These are phyloP conservation scores for Golubevia sp. DNA, from an alignment of 1,284 basidiomycete genomes.

Conservation along the genomic window DNA sequence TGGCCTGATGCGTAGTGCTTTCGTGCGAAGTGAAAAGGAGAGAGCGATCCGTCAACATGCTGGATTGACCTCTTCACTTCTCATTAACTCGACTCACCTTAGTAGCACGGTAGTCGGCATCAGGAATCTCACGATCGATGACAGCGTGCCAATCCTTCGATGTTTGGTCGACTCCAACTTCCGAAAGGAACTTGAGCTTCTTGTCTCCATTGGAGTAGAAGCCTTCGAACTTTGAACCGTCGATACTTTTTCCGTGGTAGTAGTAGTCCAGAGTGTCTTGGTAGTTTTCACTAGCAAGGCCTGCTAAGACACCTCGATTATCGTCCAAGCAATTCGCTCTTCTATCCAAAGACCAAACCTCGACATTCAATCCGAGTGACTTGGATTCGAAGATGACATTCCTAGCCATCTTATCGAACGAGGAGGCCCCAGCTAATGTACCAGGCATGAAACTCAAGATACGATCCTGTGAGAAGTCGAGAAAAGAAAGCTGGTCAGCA, in stretches of 20 bases:
- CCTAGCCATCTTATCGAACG: slow-evolving; percentile 8
- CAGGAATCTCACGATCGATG: slow-evolving; percentile 8
- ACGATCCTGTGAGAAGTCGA: slow-evolving; percentile 9
- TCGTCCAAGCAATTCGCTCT: slow-evolving; percentile 8
- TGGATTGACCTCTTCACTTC: too few species aligned
- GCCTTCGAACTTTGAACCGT: slow-evolving; percentile 7
- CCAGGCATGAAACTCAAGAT: slow-evolving; percentile 10
- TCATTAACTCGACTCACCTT: slow-evolving; percentile 1
- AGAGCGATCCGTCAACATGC: not conserved
- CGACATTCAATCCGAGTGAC: slow-evolving; percentile 3
- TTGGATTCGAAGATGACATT: slow-evolving; percentile 11
- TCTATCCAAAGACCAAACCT: slow-evolving; percentile 10
- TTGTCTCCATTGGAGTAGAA: slow-evolving; percentile 5
- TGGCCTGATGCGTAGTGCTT: slow-evolving; percentile 13
- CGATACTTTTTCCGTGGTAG: slow-evolving; percentile 5
- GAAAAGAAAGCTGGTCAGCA: not conserved
- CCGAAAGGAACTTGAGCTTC: slow-evolving; percentile 7
- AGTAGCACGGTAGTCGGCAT: slow-evolving; percentile 4
- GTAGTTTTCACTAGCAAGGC: not conserved
- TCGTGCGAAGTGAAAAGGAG: not conserved
- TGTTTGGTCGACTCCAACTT: slow-evolving; percentile 11
- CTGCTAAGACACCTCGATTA: not conserved
- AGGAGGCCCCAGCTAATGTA: slow-evolving; percentile 5
- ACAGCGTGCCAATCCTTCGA: slow-evolving; percentile 10
- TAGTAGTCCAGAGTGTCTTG: slow-evolving; percentile 9